A percentile compares a stretch with the other conserved stretches of the same genome.
phyloP scores from a whole-genome alignment of 305 asterid species.

The Monarda citriodora region DNA sequence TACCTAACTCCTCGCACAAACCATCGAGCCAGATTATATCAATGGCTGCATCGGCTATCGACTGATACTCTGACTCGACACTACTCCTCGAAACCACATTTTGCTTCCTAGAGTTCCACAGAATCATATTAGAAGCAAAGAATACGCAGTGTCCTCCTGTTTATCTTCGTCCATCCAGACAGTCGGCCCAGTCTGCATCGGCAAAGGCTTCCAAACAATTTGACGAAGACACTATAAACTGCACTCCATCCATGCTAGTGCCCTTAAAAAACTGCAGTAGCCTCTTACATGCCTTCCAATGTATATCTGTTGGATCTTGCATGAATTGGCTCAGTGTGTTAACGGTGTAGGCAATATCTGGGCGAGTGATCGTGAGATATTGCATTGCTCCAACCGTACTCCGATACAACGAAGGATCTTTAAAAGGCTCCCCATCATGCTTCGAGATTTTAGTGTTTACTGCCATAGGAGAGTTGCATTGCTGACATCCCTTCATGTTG shows the following conservation, averaged over 20 bases:
- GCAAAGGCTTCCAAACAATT: not conserved
- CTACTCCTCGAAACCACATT: not conserved
- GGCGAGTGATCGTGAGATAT: too few species aligned
- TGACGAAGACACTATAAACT: not conserved
- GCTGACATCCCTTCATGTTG: not conserved
- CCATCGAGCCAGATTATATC: not conserved
- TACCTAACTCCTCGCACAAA: not conserved
- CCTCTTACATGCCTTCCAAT: not conserved
- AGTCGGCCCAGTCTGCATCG: not conserved
- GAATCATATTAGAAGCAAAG: too few species aligned
- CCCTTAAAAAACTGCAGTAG: not conserved
- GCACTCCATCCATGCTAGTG: not conserved
- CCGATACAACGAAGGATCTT: not conserved
- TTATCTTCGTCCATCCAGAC: not conserved
- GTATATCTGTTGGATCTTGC: not conserved
- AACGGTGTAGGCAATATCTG: too few species aligned
- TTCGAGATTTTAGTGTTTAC: not conserved
- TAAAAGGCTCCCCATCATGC: not conserved
- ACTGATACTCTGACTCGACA: not conserved
- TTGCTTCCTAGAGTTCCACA: not conserved
- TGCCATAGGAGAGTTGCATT: not conserved
- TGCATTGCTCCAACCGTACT: not conserved
- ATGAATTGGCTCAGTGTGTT: not conserved
- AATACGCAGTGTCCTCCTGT: too few species aligned
- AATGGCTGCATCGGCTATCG: not conserved